Conservation (phyloP, 371 early-diverging fungal species). For the Rhizopus arrhizus region DNA sequence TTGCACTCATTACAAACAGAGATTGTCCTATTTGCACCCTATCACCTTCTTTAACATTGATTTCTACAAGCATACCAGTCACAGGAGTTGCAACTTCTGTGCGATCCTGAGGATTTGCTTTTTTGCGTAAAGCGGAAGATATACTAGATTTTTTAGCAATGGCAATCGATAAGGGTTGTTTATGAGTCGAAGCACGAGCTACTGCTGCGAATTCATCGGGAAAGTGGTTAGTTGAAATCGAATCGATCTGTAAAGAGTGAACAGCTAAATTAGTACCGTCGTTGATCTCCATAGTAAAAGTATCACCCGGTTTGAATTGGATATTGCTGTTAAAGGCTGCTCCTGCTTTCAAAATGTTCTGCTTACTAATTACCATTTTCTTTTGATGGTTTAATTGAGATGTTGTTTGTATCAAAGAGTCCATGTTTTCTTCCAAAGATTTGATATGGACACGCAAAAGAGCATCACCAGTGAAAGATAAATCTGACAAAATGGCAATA, state of each 20-base stretch:
- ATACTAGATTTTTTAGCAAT: constrained; percentile 31
- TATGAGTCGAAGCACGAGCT: constrained; percentile 23
- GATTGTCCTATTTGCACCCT: constrained; percentile 31
- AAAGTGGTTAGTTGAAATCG: constrained; percentile 41
- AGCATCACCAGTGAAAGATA: constrained; percentile 13
- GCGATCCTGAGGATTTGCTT: constrained; percentile 29
- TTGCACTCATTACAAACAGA: constrained; percentile 46
- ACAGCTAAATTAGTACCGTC: constrained; percentile 6
- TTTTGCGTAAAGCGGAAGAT: constrained; percentile 27
- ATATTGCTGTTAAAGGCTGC: background rate
- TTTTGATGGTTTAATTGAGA: background rate
- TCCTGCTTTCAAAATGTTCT: too few species aligned
- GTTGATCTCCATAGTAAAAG: constrained; percentile 36
- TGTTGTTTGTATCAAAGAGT: constrained; percentile 16
- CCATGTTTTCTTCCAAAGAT: constrained; percentile 34
- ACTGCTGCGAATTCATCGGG: constrained; percentile 37
- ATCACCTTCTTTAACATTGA: constrained; percentile 39
- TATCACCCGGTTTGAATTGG: constrained; percentile 46
- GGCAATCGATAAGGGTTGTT: constrained; percentile 22
- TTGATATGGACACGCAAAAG: constrained; percentile 27
- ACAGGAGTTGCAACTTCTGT: constrained; percentile 40
- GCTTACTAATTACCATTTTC: constrained; percentile 2
- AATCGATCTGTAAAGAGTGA: constrained; percentile 38
- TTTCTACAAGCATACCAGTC: constrained; percentile 45
- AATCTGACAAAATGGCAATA: constrained; percentile 26